phyloP scores from a whole-genome alignment of 805 yeast species.

The Debaryomyces maramus region DNA sequence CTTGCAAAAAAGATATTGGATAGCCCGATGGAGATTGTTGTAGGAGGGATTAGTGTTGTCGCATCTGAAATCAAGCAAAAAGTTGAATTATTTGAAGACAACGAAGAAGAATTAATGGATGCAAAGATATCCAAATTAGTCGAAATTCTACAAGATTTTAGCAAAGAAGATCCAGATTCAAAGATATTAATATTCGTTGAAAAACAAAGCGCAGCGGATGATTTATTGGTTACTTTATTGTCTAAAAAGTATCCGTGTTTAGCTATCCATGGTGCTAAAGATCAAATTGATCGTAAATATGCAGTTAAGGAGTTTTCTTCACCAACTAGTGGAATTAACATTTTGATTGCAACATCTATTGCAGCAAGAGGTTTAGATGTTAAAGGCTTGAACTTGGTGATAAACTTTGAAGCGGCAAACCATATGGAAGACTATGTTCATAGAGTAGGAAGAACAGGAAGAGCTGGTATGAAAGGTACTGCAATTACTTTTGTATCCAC shows the following conservation, averaged over 20 bases:
- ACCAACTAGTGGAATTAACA: constrained; percentile 54
- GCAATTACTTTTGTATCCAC: constrained; percentile 61
- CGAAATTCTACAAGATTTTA: constrained; percentile 51
- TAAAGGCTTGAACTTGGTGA: constrained; percentile 75
- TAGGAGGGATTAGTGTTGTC: constrained; percentile 79
- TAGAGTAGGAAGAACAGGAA: constrained; percentile 92
- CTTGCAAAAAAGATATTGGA: constrained; percentile 66
- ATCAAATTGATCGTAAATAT: constrained; percentile 75
- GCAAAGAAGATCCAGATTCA: constrained; percentile 29
- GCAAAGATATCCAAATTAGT: constrained; percentile 56
- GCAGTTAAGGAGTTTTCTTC: constrained; percentile 66
- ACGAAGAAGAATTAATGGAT: constrained; percentile 32
- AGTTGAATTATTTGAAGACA: constrained; percentile 59
- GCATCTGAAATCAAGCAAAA: constrained; percentile 77
- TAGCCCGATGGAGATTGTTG: constrained; percentile 71
- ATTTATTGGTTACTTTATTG: constrained; percentile 53
- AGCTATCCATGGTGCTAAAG: constrained; percentile 90
- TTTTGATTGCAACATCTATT: constrained; percentile 87
- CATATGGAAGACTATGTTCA: constrained; percentile 96
- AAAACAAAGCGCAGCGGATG: constrained; percentile 84
- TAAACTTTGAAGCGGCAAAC: constrained; percentile 72
- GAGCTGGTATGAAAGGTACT: constrained; percentile 78
- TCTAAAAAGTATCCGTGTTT: constrained; percentile 57
- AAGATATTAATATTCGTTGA: constrained; percentile 83
- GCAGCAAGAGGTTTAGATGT: constrained; percentile 96